These are phyloP conservation scores for Strobilomyces dryophilus DNA, from an alignment of 768 basidiomycete species.

Conservation along the genomic window DNA sequence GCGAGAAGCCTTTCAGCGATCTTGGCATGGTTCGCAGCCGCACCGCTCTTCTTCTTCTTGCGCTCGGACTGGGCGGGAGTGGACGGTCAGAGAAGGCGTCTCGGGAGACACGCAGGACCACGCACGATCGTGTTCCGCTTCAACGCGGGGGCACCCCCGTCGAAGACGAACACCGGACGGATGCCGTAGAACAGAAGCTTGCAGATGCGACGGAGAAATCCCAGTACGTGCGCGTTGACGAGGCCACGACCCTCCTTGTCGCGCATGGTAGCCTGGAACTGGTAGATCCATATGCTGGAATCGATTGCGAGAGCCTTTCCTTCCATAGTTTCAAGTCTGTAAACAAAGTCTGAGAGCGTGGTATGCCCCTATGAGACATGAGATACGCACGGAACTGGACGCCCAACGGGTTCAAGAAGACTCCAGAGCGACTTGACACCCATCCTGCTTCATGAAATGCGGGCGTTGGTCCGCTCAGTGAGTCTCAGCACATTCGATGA, in stretches of 20 bases:
- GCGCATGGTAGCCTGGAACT: constrained; percentile 99
- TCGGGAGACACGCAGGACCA: constrained; percentile 1
- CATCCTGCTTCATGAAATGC: constrained; percentile 42
- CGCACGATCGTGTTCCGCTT: constrained; percentile 88
- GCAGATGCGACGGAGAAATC: constrained; percentile 84
- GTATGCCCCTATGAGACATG: not conserved
- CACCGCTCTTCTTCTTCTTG: constrained; percentile 88
- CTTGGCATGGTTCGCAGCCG: constrained; percentile 78
- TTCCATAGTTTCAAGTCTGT: constrained; percentile 88
- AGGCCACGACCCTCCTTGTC: constrained; percentile 92
- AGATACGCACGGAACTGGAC: constrained; percentile 78
- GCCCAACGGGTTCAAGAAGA: constrained; percentile 86
- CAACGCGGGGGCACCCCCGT: constrained; percentile 89
- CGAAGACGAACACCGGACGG: constrained; percentile 98
- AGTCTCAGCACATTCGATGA: not conserved
- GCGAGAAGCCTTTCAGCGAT: constrained; percentile 90
- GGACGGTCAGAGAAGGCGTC: constrained; percentile 6
- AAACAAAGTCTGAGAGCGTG: constrained; percentile 4
- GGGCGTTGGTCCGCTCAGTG: not conserved
- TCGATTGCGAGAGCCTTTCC: constrained; percentile 97
- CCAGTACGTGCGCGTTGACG: constrained; percentile 90
- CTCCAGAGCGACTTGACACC: constrained; percentile 98
- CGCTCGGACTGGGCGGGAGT: constrained; percentile 61
- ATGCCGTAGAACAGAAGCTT: constrained; percentile 97
- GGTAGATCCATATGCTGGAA: constrained; percentile 99